Evolutionary conservation across 2,329 filamentous ascomycete genomes (phyloP).

Genomic region (Metarhizium anisopliae): DNA sequence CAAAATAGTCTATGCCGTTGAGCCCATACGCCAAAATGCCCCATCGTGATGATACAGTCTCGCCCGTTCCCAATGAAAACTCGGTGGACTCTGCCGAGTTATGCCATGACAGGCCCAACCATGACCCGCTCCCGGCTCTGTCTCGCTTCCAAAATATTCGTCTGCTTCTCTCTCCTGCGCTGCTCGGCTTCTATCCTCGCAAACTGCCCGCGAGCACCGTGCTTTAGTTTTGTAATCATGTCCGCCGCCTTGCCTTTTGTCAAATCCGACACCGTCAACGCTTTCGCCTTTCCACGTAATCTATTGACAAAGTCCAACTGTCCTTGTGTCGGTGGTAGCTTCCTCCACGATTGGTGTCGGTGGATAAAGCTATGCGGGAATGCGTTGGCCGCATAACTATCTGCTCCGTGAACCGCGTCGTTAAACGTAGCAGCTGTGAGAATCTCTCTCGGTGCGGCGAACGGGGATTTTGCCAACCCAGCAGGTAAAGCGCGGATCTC

Average conservation of each 20-base stretch:
- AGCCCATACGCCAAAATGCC: background rate
- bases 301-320: conserved; percentile 66
- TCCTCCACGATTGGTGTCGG: conserved; percentile 61
- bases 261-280: conserved; percentile 46
- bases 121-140: conserved; percentile 40
- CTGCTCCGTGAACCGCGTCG: conserved; percentile 74
- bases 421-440: conserved; percentile 56
- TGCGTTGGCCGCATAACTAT: conserved; percentile 63
- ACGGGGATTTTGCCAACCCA: conserved; percentile 46
- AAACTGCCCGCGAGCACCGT: conserved; percentile 64
- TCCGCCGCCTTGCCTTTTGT: conserved; percentile 77
- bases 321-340: conserved; percentile 49
- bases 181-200: conserved; percentile 42
- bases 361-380: conserved; percentile 62
- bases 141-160: conserved; percentile 27
- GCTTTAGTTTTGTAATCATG: conserved; percentile 87
- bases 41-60: background rate
- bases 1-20: background rate
- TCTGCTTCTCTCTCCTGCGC: conserved; percentile 34
- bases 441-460: conserved; percentile 59
- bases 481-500: conserved; percentile 39
- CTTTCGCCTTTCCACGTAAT: conserved; percentile 41
- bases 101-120: conserved; percentile 42
- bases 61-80: background rate
- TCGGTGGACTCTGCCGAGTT: background rate